phyloP scores from a whole-genome alignment of 495 filamentous ascomycete species.

The Penicillium turbatum region DNA sequence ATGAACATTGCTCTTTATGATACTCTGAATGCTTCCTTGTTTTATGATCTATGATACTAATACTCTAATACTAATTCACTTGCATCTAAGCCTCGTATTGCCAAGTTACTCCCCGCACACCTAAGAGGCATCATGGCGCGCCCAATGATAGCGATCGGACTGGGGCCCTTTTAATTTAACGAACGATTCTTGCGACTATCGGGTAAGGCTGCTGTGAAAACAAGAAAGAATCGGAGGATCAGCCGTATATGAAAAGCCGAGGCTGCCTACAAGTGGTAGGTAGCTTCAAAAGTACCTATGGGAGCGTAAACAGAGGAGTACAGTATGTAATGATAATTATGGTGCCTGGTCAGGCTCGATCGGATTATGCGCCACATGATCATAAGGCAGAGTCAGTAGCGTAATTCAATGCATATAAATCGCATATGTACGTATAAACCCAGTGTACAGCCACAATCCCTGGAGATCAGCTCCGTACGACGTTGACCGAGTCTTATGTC shows the following conservation, averaged over 20 bases:
- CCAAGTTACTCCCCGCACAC: conserved; percentile 1
- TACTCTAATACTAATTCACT: too few species aligned
- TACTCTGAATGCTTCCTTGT: too few species aligned
- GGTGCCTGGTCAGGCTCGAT: neutral
- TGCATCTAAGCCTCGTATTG: neutral
- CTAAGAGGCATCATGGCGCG: neutral
- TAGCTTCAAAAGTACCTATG: too few species aligned
- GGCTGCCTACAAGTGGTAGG: neutral
- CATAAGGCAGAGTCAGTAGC: neutral
- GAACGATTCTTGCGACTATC: neutral
- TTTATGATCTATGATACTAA: neutral
- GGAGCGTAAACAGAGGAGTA: too few species aligned
- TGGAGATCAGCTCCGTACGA: conserved; percentile 1
- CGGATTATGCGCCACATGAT: conserved; percentile 10
- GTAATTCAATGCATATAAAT: neutral
- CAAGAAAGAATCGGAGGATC: neutral
- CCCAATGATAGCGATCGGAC: neutral
- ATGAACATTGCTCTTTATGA: too few species aligned
- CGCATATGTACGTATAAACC: too few species aligned
- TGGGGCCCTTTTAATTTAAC: neutral
- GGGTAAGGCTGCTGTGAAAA: conserved; percentile 3
- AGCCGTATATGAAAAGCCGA: neutral
- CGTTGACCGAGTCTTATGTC: conserved; percentile 31
- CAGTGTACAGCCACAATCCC: conserved; percentile 21
- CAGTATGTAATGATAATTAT: neutral